Base-by-base conservation (phyloP, 441 rosid species). In the Gossypium schwendimanii region DNA sequence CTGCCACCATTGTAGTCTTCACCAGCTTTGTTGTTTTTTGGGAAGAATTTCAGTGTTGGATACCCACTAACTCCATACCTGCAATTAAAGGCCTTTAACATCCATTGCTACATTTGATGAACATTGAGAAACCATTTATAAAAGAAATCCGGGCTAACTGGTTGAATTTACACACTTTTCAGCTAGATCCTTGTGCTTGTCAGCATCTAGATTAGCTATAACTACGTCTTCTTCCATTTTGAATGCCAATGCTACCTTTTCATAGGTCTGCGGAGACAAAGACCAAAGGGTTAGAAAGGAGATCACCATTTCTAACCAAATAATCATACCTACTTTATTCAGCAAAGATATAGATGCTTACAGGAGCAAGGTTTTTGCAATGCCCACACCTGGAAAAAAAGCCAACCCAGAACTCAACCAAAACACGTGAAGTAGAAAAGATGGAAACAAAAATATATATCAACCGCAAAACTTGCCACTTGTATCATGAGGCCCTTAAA, bases 41-140 rank as follows among this genome's bases (percentile, higher is more conserved):
- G 95, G 72, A 95, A 95, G 81, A 92, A 95, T 73, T 92, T 95
- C 75, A 95, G 66, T 21, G 99, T 92, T 75, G 99, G 99, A 87
- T 24, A 95, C 64, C 99, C 99, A 75, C 95, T 91, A 33, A 92
- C 93, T 75, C 92, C 99, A 66, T 80, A 92, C 85, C 99, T 94
- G 81, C 68, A 77, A 8, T 54, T n/a, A 69, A 28, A 73, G 55
- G 69, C 17, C 23, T n/a, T 75, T 72, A 61, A 61, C 10, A 63
- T 63, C 17, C 28, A 65, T 24, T n/a, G 15, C 6, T 6, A 57
- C 41, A 31, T 33, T 26, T 31, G 18, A 4, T 28, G 12, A 28
- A 3, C 6, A 10, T 39, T 15, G 10, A 50, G 58, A 61, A 41
- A 21, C 10, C n/a, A 26, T 28, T 69, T 10, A 52, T 28, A 60